Percentiles rank a stretch among this genome's conserved stretches.
phyloP scores from a whole-genome alignment of 768 basidiomycete genomes.

The Boletus rex-veris region DNA sequence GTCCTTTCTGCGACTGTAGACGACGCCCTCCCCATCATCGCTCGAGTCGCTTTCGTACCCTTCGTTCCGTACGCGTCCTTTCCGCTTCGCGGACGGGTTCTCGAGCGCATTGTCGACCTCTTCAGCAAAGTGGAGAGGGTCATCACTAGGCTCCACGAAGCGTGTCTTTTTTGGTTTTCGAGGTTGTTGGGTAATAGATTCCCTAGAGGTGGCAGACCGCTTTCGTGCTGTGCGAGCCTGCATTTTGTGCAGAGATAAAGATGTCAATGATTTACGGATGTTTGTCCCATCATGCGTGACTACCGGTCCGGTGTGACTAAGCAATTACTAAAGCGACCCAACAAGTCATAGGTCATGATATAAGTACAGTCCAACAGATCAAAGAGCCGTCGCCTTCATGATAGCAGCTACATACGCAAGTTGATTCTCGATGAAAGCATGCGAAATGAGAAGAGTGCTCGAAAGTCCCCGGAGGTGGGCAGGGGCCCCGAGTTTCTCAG shows the following conservation, averaged over 20 bases:
- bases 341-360: neutral
- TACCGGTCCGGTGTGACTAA: neutral
- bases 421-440: constrained; percentile 56
- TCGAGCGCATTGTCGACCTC: constrained; percentile 76
- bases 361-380: neutral
- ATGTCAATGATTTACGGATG: constrained; percentile 16
- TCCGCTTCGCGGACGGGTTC: constrained; percentile 55
- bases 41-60: constrained; percentile 94
- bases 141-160: constrained; percentile 72
- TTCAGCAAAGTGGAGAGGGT: constrained; percentile 72
- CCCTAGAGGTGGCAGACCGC: constrained; percentile 39
- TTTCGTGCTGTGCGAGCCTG: constrained; percentile 40
- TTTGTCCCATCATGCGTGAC: constrained; percentile 11
- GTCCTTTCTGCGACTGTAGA: constrained; percentile 66
- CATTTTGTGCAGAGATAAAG: constrained; percentile 22
- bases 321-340: neutral
- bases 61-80: constrained; percentile 76
- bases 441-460: constrained; percentile 48
- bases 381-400: constrained; percentile 25
- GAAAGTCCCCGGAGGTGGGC: constrained; percentile 40
- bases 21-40: constrained; percentile 94
- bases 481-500: constrained; percentile 50
- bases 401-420: constrained; percentile 57
- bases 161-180: constrained; percentile 63
- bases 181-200: constrained; percentile 30